A percentile compares a stretch with the other conserved stretches of the same genome.
Evolutionary conservation across 2,329 filamentous ascomycete genomes (phyloP).

Genomic region (Penicillium janthinellum): DNA sequence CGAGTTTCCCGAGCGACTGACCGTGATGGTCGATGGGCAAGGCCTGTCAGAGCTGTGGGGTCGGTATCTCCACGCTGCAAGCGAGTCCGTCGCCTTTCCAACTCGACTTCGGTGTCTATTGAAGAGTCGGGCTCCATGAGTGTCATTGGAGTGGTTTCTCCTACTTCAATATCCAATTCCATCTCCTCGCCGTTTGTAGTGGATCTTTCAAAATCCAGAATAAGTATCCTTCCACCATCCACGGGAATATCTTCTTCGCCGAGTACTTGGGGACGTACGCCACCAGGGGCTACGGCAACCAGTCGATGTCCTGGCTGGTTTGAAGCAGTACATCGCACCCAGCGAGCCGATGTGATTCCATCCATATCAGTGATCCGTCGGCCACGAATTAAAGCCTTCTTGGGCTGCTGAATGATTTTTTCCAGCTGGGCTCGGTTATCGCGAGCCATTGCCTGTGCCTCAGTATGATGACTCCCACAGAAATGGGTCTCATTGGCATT

Average conservation of each 20-base stretch:
- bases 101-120: constrained; percentile 75
- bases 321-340: constrained; percentile 62
- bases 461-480: constrained; percentile 21
- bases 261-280: constrained; percentile 60
- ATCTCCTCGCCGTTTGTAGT: constrained; percentile 56
- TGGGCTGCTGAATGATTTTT: constrained; percentile 47
- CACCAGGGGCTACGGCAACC: constrained; percentile 72
- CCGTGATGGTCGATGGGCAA: constrained; percentile 21
- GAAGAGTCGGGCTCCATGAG: constrained; percentile 74
- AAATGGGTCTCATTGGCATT: constrained; percentile 13
- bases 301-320: constrained; percentile 50
- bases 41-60: constrained; percentile 43
- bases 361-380: constrained; percentile 65
- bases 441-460: constrained; percentile 16
- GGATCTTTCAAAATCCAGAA: constrained; percentile 74
- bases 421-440: constrained; percentile 35
- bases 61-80: constrained; percentile 57
- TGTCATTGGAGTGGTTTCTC: constrained; percentile 67
- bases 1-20: constrained; percentile 26
- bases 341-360: constrained; percentile 69
- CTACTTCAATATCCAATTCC: constrained; percentile 72
- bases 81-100: constrained; percentile 73
- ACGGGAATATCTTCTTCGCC: constrained; percentile 75
- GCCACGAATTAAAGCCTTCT: constrained; percentile 70
- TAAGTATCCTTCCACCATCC: constrained; percentile 73